These are phyloP conservation scores for Alternaria triticimaculans DNA, from an alignment of 2,329 filamentous ascomycete genomes.

Conservation along the genomic window DNA sequence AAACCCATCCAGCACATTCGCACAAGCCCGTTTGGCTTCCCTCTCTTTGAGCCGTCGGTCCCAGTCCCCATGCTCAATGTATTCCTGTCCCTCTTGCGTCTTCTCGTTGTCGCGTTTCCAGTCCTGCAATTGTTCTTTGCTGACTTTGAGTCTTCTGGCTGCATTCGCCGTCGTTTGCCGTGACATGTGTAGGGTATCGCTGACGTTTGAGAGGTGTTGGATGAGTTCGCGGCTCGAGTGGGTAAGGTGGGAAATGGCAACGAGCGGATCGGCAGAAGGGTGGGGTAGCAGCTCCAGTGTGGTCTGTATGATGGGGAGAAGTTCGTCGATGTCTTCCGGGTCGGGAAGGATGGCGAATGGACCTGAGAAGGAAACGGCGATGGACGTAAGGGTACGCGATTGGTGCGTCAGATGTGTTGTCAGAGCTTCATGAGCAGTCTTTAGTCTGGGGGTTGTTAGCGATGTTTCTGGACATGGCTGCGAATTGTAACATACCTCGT, in stretches of 20 bases:
- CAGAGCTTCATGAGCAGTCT: constrained; percentile 76
- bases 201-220: constrained; percentile 81
- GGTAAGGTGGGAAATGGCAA: constrained; percentile 71
- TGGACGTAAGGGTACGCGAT: constrained; percentile 74
- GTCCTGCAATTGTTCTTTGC: constrained; percentile 84
- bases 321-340: constrained; percentile 68
- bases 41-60: constrained; percentile 75
- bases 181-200: constrained; percentile 92
- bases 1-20: constrained; percentile 89
- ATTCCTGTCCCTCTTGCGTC: constrained; percentile 80
- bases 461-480: background rate
- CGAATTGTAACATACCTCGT: constrained; percentile 62
- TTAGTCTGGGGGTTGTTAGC: constrained; percentile 61
- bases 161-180: constrained; percentile 86
- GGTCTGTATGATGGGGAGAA: constrained; percentile 71
- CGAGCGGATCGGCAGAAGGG: constrained; percentile 68
- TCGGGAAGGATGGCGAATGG: constrained; percentile 70
- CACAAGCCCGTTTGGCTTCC: constrained; percentile 83
- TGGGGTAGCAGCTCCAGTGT: constrained; percentile 72
- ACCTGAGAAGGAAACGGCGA: constrained; percentile 74
- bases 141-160: constrained; percentile 77
- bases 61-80: constrained; percentile 85
- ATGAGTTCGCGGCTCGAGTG: constrained; percentile 72
- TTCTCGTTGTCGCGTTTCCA: constrained; percentile 83
- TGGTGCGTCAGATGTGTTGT: constrained; percentile 78